These are phyloP conservation scores for Blastobotrys robertii DNA, from an alignment of 805 yeast genomes.

Conservation along the genomic window DNA sequence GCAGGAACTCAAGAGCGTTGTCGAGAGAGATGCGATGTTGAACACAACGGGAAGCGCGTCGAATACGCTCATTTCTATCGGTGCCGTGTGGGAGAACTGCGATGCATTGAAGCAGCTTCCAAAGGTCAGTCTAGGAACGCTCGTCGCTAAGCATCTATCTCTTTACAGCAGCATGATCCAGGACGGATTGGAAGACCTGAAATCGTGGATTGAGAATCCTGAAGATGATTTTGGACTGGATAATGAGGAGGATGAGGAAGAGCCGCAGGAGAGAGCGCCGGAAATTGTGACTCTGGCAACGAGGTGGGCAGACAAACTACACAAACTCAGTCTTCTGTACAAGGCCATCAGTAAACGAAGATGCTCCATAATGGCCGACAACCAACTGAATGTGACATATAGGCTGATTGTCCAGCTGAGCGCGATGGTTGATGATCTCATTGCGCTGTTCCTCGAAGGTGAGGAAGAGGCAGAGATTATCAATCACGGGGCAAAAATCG, in stretches of 20 bases:
- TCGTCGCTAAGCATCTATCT: conserved; percentile 39
- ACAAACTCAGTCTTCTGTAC: conserved; percentile 31
- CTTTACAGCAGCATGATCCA: conserved; percentile 38
- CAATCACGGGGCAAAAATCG: not conserved
- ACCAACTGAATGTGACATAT: conserved; percentile 39
- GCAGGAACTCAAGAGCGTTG: conserved; percentile 8
- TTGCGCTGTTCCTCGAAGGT: conserved; percentile 40
- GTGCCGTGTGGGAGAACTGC: conserved; percentile 64
- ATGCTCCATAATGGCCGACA: conserved; percentile 29
- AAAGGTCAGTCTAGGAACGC: conserved; percentile 43
- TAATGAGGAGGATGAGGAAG: conserved; percentile 17
- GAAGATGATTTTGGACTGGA: conserved; percentile 19
- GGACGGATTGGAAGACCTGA: conserved; percentile 59
- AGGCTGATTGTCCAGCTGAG: conserved; percentile 35
- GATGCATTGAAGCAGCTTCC: conserved; percentile 37
- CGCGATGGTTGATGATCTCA: conserved; percentile 45
- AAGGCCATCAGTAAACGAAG: conserved; percentile 41
- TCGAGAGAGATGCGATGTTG: conserved; percentile 13
- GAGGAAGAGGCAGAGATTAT: not conserved
- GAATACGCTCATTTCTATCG: conserved; percentile 48
- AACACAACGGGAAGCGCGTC: not conserved
- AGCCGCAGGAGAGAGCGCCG: conserved; percentile 14
- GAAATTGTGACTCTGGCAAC: conserved; percentile 25
- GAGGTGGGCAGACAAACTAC: conserved; percentile 38
- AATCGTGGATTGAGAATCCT: conserved; percentile 62